phyloP scores from a whole-genome alignment of 768 basidiomycete genomes.

The Xerocomellus dryophilus region DNA sequence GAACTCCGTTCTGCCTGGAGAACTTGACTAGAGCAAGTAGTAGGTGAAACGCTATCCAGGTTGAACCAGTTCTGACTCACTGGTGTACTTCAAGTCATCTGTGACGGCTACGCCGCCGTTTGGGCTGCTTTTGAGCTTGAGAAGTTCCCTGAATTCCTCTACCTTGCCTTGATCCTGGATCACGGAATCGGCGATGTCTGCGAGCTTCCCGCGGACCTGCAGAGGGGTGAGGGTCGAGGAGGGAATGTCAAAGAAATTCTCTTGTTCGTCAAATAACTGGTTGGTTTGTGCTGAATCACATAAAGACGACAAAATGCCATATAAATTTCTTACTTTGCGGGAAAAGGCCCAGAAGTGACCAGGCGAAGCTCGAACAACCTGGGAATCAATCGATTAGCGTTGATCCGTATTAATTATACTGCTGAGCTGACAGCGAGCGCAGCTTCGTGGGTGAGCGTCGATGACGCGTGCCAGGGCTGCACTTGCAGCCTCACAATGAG shows the following conservation, averaged over 20 bases:
- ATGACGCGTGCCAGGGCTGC: constrained; percentile 78
- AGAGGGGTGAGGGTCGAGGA: constrained; percentile 60
- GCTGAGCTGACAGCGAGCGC: constrained; percentile 60
- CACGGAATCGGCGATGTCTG: constrained; percentile 52
- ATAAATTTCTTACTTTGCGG: constrained; percentile 44
- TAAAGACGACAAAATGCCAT: background rate
- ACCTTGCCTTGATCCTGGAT: constrained; percentile 47
- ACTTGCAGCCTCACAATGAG: constrained; percentile 67
- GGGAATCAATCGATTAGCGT: background rate
- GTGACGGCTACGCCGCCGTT: constrained; percentile 85
- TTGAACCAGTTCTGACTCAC: constrained; percentile 42
- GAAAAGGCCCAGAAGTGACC: constrained; percentile 80
- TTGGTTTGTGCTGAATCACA: background rate
- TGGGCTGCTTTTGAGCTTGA: constrained; percentile 57
- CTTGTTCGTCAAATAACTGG: constrained; percentile 75
- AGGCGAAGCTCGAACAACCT: constrained; percentile 71
- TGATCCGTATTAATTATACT: background rate
- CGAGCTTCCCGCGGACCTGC: constrained; percentile 74
- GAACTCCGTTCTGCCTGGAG: constrained; percentile 86
- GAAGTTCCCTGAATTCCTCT: constrained; percentile 55
- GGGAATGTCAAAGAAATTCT: constrained; percentile 78
- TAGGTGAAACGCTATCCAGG: background rate
- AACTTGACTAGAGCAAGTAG: constrained; percentile 67
- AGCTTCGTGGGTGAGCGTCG: constrained; percentile 78
- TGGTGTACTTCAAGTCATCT: constrained; percentile 84